Conservation (phyloP, 2,329 filamentous ascomycete genomes). For the Xylariaceae sp. region DNA sequence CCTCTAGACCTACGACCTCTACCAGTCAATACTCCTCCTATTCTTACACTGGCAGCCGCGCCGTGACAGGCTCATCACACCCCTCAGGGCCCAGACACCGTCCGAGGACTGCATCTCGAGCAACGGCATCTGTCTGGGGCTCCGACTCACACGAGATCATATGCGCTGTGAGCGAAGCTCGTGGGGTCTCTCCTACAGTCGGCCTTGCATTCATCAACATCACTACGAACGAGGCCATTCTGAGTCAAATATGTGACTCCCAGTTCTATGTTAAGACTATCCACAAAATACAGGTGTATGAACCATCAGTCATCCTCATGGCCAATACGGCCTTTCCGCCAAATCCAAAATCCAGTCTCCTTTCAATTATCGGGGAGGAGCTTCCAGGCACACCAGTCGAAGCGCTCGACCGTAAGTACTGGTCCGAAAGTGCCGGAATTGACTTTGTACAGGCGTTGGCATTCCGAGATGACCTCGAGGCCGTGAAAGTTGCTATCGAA, state of each 20-base stretch:
- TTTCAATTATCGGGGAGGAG: slow-evolving; percentile 66
- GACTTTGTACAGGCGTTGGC: slow-evolving; percentile 75
- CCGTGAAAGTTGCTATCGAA: slow-evolving; percentile 68
- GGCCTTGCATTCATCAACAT: slow-evolving; percentile 84
- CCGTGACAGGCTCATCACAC: slow-evolving; percentile 21
- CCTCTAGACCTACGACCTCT: neutral
- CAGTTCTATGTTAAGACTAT: slow-evolving; percentile 86
- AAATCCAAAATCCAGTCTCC: slow-evolving; percentile 64
- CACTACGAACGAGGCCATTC: slow-evolving; percentile 71
- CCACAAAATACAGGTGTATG: slow-evolving; percentile 76
- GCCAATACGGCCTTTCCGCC: slow-evolving; percentile 60
- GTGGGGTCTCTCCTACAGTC: slow-evolving; percentile 77
- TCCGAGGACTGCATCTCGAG: slow-evolving; percentile 33
- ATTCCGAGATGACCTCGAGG: slow-evolving; percentile 70
- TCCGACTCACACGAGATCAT: slow-evolving; percentile 61
- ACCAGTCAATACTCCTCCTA: slow-evolving; percentile 15
- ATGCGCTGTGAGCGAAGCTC: slow-evolving; percentile 83
- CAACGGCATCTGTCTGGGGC: slow-evolving; percentile 33
- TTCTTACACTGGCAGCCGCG: slow-evolving; percentile 14
- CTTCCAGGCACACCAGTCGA: slow-evolving; percentile 55
- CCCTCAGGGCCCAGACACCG: slow-evolving; percentile 16
- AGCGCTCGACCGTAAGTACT: slow-evolving; percentile 68
- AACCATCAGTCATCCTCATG: slow-evolving; percentile 73
- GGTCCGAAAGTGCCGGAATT: slow-evolving; percentile 71
- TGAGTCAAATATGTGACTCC: slow-evolving; percentile 88